Conservation (phyloP, 2,329 filamentous ascomycete species). For the Colletotrichum navitas region DNA sequence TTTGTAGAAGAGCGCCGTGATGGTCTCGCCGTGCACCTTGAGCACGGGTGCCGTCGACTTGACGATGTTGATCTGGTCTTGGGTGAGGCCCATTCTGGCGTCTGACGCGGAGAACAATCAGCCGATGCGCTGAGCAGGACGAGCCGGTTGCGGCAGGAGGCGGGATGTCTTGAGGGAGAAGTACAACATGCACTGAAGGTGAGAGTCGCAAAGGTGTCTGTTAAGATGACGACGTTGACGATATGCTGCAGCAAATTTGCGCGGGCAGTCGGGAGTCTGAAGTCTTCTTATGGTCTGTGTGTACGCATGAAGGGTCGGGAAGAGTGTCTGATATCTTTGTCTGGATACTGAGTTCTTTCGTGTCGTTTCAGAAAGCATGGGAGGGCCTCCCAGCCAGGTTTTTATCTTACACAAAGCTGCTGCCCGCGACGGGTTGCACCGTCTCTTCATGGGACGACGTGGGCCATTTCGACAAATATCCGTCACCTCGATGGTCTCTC, state of each 20-base stretch:
- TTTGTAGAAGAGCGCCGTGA: slow-evolving; percentile 80
- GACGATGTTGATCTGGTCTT: slow-evolving; percentile 76
- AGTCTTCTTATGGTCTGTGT: slow-evolving; percentile 21
- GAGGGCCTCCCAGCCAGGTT: slow-evolving; percentile 5
- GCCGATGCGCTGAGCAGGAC: slow-evolving; percentile 1
- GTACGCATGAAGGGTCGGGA: background rate
- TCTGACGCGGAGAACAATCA: slow-evolving; percentile 18
- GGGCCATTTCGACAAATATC: slow-evolving; percentile 34
- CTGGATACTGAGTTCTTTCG: slow-evolving; percentile 6
- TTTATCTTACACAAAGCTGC: slow-evolving; percentile 3
- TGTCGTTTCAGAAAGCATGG: slow-evolving; percentile 8
- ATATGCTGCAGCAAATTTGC: slow-evolving; percentile 20
- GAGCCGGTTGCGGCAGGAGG: slow-evolving; percentile 8
- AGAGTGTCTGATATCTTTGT: slow-evolving; percentile 18
- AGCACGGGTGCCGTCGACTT: slow-evolving; percentile 83
- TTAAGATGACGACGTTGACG: background rate
- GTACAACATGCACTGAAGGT: slow-evolving; percentile 1
- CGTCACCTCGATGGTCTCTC: slow-evolving; percentile 10
- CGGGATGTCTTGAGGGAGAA: slow-evolving; percentile 22
- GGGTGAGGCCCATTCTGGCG: slow-evolving; percentile 64
- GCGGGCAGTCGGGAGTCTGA: slow-evolving; percentile 8
- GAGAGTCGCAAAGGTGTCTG: background rate
- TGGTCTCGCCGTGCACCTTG: slow-evolving; percentile 74
- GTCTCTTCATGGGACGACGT: slow-evolving; percentile 15
- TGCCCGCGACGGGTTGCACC: background rate